Conservation (phyloP, 176 grass and related monocot genomes). For the Paspalum vaginatum region DNA sequence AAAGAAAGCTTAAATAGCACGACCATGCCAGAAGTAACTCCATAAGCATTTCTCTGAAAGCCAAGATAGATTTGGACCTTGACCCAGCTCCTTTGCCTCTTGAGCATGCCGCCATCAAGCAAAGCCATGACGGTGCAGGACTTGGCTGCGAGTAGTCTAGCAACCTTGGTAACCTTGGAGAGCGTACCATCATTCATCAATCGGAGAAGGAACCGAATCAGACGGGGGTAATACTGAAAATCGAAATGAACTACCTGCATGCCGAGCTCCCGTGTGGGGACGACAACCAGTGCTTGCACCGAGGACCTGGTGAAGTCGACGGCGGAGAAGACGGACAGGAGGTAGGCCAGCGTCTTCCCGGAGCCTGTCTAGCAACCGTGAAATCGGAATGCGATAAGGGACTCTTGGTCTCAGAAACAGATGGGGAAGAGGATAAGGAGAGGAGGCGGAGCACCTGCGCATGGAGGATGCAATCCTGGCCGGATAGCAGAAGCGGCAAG, state of each 20-base stretch:
- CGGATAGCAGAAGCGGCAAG: slow-evolving; percentile 74
- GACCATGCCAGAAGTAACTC: background rate
- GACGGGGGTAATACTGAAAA: no score
- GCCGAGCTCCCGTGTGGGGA: slow-evolving; percentile 92
- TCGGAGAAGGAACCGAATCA: background rate
- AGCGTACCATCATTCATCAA: background rate
- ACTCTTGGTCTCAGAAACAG: background rate
- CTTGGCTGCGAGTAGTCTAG: slow-evolving; percentile 69
- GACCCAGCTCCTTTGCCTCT: slow-evolving; percentile 92
- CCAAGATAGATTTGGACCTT: slow-evolving; percentile 43
- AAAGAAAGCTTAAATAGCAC: background rate
- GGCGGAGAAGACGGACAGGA: slow-evolving; percentile 70
- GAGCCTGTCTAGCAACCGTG: slow-evolving; percentile 76
- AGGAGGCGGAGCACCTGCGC: slow-evolving; percentile 61
- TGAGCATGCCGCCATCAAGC: slow-evolving; percentile 92
- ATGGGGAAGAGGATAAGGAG: background rate
- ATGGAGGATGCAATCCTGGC: slow-evolving; percentile 89
- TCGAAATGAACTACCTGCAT: no score
- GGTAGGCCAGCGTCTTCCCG: slow-evolving; percentile 93
- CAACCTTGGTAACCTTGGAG: slow-evolving; percentile 85
- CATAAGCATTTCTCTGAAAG: background rate
- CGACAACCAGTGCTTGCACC: slow-evolving; percentile 84
- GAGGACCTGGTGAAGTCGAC: slow-evolving; percentile 75
- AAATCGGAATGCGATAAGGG: background rate
- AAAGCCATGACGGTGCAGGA: slow-evolving; percentile 85